Percentiles rank a stretch among this genome's conserved stretches.
These are phyloP conservation scores for Euclidium syriacum DNA, from an alignment of 345 rosid genomes.

Conservation along the genomic window DNA sequence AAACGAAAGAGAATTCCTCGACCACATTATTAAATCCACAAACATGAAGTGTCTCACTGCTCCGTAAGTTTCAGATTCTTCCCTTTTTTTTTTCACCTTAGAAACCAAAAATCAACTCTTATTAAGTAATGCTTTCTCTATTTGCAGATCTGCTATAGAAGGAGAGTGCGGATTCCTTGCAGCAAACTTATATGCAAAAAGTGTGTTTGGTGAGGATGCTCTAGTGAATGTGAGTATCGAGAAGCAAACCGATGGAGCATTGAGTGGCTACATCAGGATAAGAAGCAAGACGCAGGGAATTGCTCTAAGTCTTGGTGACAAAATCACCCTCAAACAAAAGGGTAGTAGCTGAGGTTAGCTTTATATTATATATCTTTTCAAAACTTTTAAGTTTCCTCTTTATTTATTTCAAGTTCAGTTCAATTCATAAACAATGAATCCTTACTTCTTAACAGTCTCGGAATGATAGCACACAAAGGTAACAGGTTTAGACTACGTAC, in stretches of 20 bases:
- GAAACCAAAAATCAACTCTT: neutral
- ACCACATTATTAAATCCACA: conserved; percentile 35
- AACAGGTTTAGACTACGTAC: conserved; percentile 9
- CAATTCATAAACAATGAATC: neutral
- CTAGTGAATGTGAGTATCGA: conserved; percentile 77
- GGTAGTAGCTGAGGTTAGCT: conserved; percentile 30
- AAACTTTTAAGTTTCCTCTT: neutral
- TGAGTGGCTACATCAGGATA: conserved; percentile 84
- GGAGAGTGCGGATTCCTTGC: conserved; percentile 89
- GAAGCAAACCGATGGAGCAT: conserved; percentile 61
- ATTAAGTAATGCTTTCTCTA: neutral
- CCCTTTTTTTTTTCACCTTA: neutral
- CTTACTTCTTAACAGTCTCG: neutral
- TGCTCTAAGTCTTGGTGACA: conserved; percentile 51
- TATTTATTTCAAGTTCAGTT: neutral
- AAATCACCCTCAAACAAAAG: conserved; percentile 39
- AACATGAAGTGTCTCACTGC: conserved; percentile 38
- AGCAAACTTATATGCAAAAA: conserved; percentile 82
- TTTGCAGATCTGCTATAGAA: conserved; percentile 62
- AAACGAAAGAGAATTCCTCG: conserved; percentile 34
- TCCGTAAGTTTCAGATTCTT: conserved; percentile 23
- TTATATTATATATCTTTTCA: neutral
- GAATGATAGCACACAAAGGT: neutral
- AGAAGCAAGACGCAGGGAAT: conserved; percentile 93
- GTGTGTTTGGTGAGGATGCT: conserved; percentile 88